phyloP scores from a whole-genome alignment of 805 yeast species.

The Saccharomyces jurei region DNA sequence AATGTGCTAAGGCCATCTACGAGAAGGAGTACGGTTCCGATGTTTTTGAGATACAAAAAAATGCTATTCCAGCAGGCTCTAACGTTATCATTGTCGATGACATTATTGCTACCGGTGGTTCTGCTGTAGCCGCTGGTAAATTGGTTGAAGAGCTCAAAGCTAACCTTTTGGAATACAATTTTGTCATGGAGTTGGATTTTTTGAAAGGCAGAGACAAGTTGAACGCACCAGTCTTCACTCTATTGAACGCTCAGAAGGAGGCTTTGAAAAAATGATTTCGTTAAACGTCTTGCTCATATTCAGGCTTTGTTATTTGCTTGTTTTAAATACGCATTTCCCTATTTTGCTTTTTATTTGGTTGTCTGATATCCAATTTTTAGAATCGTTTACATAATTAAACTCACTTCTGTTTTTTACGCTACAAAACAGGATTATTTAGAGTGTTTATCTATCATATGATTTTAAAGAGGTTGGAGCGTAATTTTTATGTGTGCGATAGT shows the following conservation, averaged over 20 bases:
- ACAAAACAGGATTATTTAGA: neutral
- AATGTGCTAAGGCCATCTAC: constrained; percentile 60
- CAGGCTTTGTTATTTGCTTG: neutral
- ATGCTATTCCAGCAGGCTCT: constrained; percentile 70
- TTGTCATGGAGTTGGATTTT: constrained; percentile 92
- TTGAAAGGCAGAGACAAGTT: constrained; percentile 87
- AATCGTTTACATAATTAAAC: neutral
- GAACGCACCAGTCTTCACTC: constrained; percentile 79
- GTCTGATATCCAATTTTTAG: neutral
- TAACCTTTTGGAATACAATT: constrained; percentile 68
- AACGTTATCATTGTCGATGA: constrained; percentile 88
- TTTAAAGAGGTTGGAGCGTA: neutral
- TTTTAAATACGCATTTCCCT: neutral
- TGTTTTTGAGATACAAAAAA: constrained; percentile 79
- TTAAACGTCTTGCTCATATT: neutral
- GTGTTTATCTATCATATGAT: neutral
- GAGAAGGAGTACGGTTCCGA: constrained; percentile 91
- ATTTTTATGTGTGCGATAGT: neutral
- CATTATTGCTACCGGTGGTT: constrained; percentile 96
- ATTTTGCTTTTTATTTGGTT: neutral
- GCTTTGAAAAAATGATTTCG: constrained; percentile 25
- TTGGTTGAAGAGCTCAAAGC: constrained; percentile 62
- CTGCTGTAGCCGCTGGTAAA: constrained; percentile 90
- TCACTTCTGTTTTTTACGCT: neutral
- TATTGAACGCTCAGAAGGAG: constrained; percentile 75